Evolutionary conservation across 1,284 basidiomycete genomes (phyloP).

Genomic region (Sporisorium graminicola): DNA sequence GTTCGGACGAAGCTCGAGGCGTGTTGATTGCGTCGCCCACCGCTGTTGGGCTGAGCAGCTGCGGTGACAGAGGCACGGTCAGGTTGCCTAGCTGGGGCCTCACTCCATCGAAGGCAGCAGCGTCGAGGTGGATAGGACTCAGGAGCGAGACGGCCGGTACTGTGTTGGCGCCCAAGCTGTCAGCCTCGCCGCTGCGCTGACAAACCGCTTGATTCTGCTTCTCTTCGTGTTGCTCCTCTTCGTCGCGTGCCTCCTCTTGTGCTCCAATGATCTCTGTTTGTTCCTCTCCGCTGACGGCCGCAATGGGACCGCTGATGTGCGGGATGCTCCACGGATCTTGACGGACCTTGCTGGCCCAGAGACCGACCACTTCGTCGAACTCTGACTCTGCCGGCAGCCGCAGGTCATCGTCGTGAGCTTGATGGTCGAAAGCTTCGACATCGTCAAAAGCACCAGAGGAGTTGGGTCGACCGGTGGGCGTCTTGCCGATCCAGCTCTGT

Average conservation of each 20-base stretch:
- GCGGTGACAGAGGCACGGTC: slow-evolving; percentile 18
- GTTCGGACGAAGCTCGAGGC: slow-evolving; percentile 6
- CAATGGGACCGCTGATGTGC: slow-evolving; percentile 20
- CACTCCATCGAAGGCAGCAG: slow-evolving; percentile 36
- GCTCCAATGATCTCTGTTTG: background rate
- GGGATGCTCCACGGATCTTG: slow-evolving; percentile 25
- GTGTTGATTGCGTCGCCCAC: slow-evolving; percentile 29
- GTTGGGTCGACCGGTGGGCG: slow-evolving; percentile 23
- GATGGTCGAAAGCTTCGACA: slow-evolving; percentile 6
- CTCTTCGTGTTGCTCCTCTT: background rate
- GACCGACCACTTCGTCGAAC: slow-evolving; percentile 40
- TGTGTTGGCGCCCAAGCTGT: slow-evolving; percentile 8
- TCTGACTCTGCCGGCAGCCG: slow-evolving; percentile 23
- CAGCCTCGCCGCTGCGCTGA: background rate
- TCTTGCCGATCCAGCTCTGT: slow-evolving; percentile 50
- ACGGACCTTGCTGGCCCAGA: slow-evolving; percentile 38
- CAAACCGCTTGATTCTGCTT: background rate
- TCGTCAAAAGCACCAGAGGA: slow-evolving; percentile 26
- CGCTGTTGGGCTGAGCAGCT: slow-evolving; percentile 28
- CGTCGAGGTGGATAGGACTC: slow-evolving; percentile 58
- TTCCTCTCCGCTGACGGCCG: slow-evolving; percentile 9
- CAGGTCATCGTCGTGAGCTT: slow-evolving; percentile 7
- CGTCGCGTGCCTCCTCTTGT: background rate
- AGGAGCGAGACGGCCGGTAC: slow-evolving; percentile 40
- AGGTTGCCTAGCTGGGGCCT: slow-evolving; percentile 43